These are phyloP conservation scores for Xylariales sp. DNA, from an alignment of 2,329 filamentous ascomycete genomes.

Conservation along the genomic window DNA sequence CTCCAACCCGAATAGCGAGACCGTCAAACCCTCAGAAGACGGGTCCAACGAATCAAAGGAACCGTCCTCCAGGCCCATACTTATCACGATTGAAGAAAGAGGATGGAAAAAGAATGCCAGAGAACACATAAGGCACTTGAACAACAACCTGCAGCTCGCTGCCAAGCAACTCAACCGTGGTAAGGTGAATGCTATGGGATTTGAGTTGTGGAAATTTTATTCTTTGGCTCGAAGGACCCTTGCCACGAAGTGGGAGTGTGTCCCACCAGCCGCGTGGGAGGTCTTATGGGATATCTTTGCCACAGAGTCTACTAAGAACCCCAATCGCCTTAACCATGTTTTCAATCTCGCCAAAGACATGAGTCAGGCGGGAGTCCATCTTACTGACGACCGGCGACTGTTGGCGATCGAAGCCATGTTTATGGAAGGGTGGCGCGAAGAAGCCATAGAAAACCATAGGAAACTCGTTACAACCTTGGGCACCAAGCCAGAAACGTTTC, in stretches of 20 bases:
- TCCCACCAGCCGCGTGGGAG: conserved; percentile 60
- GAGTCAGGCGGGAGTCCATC: conserved; percentile 48
- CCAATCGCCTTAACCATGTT: conserved; percentile 56
- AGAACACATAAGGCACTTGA: conserved; percentile 13
- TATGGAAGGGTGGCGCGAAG: conserved; percentile 52
- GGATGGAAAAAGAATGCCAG: background rate
- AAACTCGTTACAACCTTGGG: conserved; percentile 50
- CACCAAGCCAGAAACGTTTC: conserved; percentile 39
- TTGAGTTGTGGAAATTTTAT: conserved; percentile 43
- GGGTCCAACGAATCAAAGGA: background rate
- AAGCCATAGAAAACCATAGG: conserved; percentile 62
- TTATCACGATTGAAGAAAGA: background rate
- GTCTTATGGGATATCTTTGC: conserved; percentile 61
- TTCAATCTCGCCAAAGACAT: conserved; percentile 63
- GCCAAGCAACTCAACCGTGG: conserved; percentile 13
- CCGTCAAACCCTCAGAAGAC: background rate
- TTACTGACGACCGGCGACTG: conserved; percentile 56
- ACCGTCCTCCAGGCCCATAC: background rate
- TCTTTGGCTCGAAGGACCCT: conserved; percentile 40
- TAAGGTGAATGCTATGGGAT: conserved; percentile 10
- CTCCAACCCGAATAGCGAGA: no score
- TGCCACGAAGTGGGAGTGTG: conserved; percentile 41
- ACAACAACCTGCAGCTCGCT: conserved; percentile 21
- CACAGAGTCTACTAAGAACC: conserved; percentile 41
- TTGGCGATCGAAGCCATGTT: conserved; percentile 66